Evolutionary conservation across 2,329 filamentous ascomycete species (phyloP), one percentile per base, ranked within the genome.

Genomic region (Pseudopithomyces maydicus): DNA sequence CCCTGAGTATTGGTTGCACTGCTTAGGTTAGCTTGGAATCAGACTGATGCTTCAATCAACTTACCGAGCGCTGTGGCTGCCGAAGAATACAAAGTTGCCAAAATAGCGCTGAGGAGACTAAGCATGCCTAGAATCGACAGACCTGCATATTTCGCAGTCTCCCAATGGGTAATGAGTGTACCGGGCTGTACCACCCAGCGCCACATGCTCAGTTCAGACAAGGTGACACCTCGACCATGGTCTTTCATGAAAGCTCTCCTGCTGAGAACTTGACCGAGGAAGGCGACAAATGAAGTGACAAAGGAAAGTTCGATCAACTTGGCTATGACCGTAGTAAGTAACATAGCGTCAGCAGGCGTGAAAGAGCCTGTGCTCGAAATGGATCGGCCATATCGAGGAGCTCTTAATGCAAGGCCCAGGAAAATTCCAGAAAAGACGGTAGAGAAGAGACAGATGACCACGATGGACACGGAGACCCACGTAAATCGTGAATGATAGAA

Each of bases 271-370:
- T 95, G 91, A 0, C 91, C 91, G 0, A 93, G 71, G 53, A 90
- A 90, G 0, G 88, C 84, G 1, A 93, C 88, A 58, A 91, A 90
- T 0, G 91, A 87, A 0, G 90, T 91, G 3, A 91, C 89, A 67
- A 92, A 94, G 0, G 88, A 87, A 61, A 93, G 70, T 74, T 94
- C 91, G 46, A 93, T 90, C 0, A 88, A 84, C 74, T 93, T 94
- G 7, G 90, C 89, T 35, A 91, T 78, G 2, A 91, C 74, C 0
- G 89, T 84, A n/a, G 85, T 87, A 0, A 93, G 68, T 1, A 90
- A 75, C 0, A 85, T 87, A 0, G 90, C 90, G 1, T 85, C 88
- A 0, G 86, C 82, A 0, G 88, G 86, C 0, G 79, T 78, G 15
- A 93, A 65, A 0, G 71, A 66, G 7, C 82, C 80, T 12, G 82